These are phyloP conservation scores for Botrytis fabae DNA, from an alignment of 2,329 filamentous ascomycete species.

Conservation along the genomic window DNA sequence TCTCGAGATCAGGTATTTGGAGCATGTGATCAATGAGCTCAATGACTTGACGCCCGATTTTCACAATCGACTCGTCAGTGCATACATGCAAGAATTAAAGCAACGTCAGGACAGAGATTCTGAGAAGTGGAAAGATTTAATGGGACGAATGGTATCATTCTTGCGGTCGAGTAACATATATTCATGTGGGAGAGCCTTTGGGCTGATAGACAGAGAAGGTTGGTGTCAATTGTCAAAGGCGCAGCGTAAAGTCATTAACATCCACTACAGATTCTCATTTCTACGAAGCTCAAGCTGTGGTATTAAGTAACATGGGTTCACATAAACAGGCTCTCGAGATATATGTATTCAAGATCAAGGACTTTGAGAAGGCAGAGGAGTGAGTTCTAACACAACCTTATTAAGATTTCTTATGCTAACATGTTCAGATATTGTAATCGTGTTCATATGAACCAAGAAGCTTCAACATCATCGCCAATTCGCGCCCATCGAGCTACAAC, in stretches of 20 bases:
- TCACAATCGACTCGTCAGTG: constrained; percentile 78
- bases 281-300: constrained; percentile 85
- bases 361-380: constrained; percentile 91
- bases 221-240: constrained; percentile 39
- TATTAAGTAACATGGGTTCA: constrained; percentile 91
- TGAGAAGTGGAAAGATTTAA: constrained; percentile 56
- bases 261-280: constrained; percentile 68
- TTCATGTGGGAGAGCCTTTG: constrained; percentile 74
- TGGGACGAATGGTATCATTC: constrained; percentile 70
- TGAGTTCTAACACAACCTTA: constrained; percentile 47
- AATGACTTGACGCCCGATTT: constrained; percentile 82
- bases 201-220: constrained; percentile 78
- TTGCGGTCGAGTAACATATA: constrained; percentile 77
- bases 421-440: constrained; percentile 78
- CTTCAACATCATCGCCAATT: constrained; percentile 41
- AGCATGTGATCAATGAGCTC: constrained; percentile 86
- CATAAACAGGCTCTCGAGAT: constrained; percentile 96
- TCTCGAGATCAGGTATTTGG: constrained; percentile 79
- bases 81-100: constrained; percentile 59
- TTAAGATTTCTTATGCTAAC: constrained; percentile 28
- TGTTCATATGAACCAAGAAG: constrained; percentile 65
- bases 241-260: constrained; percentile 24
- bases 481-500: constrained; percentile 43
- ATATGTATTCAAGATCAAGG: constrained; percentile 90
- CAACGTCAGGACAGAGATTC: constrained; percentile 44